phyloP scores from a whole-genome alignment of 148 eudicot species.

The Dysphania ambrosioides region DNA sequence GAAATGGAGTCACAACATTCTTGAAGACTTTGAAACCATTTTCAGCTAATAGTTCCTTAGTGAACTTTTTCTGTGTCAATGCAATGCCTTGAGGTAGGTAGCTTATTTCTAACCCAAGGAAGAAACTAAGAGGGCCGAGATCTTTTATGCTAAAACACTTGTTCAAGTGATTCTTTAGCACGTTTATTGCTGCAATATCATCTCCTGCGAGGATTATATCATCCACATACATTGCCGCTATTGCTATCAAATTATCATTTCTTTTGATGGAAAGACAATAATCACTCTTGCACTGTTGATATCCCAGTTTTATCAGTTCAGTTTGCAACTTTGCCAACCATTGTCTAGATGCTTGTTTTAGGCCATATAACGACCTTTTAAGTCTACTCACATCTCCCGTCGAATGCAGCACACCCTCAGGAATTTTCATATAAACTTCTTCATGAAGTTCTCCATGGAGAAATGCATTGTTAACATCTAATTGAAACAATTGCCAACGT shows the following conservation, averaged over 20 bases:
- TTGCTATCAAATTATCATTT: accelerated
- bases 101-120: neutral
- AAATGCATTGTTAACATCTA: neutral
- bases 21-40: no score
- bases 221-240: neutral
- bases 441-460: neutral
- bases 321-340: neutral
- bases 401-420: neutral
- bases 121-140: neutral
- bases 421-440: neutral
- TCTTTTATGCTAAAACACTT: neutral
- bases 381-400: no score
- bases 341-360: no score
- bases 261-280: neutral
- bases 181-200: neutral
- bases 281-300: neutral
- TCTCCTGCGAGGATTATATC: neutral
- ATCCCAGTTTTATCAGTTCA: neutral
- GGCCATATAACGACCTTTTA: no score
- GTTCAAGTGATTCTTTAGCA: neutral
- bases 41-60: no score
- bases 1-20: neutral
- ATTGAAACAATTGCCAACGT: neutral
- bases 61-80: no score
- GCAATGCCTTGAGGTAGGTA: no score